A percentile compares a stretch with the other conserved stretches of the same genome.
Evolutionary conservation across 768 basidiomycete species (phyloP).

Genomic region (Agaricus blazei): DNA sequence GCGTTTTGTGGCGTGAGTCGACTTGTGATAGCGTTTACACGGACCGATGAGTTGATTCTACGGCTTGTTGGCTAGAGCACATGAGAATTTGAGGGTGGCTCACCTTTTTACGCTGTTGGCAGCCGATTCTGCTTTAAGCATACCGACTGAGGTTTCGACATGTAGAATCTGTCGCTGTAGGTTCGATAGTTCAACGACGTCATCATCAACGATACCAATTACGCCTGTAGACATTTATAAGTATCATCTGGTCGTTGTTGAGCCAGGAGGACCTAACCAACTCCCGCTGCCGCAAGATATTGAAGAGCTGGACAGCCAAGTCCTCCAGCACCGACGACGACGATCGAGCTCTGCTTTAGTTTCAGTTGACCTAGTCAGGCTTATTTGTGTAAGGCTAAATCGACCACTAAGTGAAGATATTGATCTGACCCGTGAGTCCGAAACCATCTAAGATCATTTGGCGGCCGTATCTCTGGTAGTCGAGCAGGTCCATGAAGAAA

Average conservation of each 20-base stretch:
- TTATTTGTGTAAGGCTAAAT: constrained; percentile 10
- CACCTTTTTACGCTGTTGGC: constrained; percentile 64
- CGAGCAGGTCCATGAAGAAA: constrained; percentile 31
- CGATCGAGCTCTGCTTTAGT: constrained; percentile 68
- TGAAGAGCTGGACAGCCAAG: constrained; percentile 94
- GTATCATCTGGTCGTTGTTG: background rate
- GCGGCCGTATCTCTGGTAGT: constrained; percentile 89
- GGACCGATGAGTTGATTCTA: constrained; percentile 75
- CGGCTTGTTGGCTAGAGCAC: background rate
- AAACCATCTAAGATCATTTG: constrained; percentile 94
- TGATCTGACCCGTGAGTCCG: constrained; percentile 67
- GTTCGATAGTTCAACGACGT: constrained; percentile 84
- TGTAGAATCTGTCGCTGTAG: constrained; percentile 94
- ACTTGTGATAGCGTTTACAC: constrained; percentile 46
- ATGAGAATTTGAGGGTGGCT: background rate
- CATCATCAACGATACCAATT: constrained; percentile 86
- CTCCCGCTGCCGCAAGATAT: constrained; percentile 88
- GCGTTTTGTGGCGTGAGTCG: constrained; percentile 65
- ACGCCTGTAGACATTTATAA: constrained; percentile 45
- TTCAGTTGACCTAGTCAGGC: constrained; percentile 69
- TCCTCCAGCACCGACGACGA: constrained; percentile 92
- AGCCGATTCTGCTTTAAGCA: constrained; percentile 80
- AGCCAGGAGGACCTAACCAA: constrained; percentile 50
- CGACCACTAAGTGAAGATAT: background rate
- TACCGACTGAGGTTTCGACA: constrained; percentile 65